Percentiles rank a stretch among this genome's conserved stretches.
These are phyloP conservation scores for Rhododendron williamsianum DNA, from an alignment of 148 eudicot genomes.

Conservation along the genomic window DNA sequence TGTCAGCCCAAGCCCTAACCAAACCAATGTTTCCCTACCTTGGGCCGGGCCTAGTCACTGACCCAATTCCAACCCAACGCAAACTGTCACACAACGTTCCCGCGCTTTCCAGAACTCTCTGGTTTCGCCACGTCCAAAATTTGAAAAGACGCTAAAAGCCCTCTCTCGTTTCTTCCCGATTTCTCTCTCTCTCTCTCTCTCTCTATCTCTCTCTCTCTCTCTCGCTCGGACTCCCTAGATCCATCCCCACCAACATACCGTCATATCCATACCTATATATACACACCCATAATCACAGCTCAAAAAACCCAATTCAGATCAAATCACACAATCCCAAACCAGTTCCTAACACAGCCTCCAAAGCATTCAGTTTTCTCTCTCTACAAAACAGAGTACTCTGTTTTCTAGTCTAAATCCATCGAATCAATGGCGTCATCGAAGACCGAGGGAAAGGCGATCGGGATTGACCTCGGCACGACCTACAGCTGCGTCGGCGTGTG, in stretches of 20 bases:
- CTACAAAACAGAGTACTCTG: not conserved
- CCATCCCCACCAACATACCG: not conserved
- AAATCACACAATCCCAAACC: not conserved
- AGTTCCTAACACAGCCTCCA: not conserved
- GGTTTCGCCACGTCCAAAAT: not conserved
- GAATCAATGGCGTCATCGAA: constrained; percentile 14
- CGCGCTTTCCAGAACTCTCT: constrained; percentile 22
- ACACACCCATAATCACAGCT: not conserved
- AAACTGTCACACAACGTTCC: no score
- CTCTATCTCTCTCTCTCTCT: not conserved
- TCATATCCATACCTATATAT: not conserved
- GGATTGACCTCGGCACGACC: constrained; percentile 27
- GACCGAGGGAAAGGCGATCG: constrained; percentile 21
- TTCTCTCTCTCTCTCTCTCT: not conserved
- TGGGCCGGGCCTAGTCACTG: not conserved
- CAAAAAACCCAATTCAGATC: not conserved
- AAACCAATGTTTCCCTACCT: not conserved
- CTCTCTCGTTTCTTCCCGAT: constrained; percentile 9
- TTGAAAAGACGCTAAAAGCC: not conserved
- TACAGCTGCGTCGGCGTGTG: constrained; percentile 32
- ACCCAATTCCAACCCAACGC: not conserved
- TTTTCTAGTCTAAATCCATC: not conserved
- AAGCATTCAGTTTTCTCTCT: not conserved
- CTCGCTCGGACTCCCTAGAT: not conserved
- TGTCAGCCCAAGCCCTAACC: no score